These are phyloP conservation scores for Noccaea bulbosa DNA, from an alignment of 345 rosid genomes.

Conservation along the genomic window DNA sequence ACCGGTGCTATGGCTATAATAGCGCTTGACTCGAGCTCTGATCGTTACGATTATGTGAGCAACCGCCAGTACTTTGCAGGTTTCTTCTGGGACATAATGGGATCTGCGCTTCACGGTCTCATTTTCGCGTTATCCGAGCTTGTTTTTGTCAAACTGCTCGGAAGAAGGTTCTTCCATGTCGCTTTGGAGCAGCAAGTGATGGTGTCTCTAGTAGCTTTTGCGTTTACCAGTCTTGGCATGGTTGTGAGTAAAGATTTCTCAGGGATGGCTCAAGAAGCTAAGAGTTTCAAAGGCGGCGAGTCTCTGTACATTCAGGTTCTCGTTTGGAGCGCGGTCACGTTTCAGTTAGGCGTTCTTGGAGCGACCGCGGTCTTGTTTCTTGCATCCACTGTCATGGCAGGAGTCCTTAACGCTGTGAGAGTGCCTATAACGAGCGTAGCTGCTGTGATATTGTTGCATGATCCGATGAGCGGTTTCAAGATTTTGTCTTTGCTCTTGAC, in stretches of 20 bases:
- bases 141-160: slow-evolving; percentile 64
- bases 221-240: slow-evolving; percentile 72
- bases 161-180: slow-evolving; percentile 81
- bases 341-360: slow-evolving; percentile 78
- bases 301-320: slow-evolving; percentile 55
- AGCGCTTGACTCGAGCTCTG: slow-evolving; percentile 79
- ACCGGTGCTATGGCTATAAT: slow-evolving; percentile 69
- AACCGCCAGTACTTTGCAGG: slow-evolving; percentile 68
- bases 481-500: slow-evolving; percentile 76
- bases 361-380: slow-evolving; percentile 70
- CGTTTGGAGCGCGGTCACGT: slow-evolving; percentile 68
- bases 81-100: slow-evolving; percentile 76
- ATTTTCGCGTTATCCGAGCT: slow-evolving; percentile 87
- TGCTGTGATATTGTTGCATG: slow-evolving; percentile 73
- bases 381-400: slow-evolving; percentile 79
- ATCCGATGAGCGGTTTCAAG: slow-evolving; percentile 92
- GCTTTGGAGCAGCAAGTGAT: slow-evolving; percentile 84
- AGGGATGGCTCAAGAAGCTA: slow-evolving; percentile 57
- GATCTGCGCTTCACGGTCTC: slow-evolving; percentile 85
- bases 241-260: slow-evolving; percentile 57
- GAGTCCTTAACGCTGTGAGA: slow-evolving; percentile 84
- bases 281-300: slow-evolving; percentile 57
- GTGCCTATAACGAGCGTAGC: slow-evolving; percentile 81
- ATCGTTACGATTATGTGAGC: slow-evolving; percentile 55
- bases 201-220: slow-evolving; percentile 71